Base-by-base conservation (phyloP, 163 green algal genomes). In the Coccomyxa subellipsoidea region DNA sequence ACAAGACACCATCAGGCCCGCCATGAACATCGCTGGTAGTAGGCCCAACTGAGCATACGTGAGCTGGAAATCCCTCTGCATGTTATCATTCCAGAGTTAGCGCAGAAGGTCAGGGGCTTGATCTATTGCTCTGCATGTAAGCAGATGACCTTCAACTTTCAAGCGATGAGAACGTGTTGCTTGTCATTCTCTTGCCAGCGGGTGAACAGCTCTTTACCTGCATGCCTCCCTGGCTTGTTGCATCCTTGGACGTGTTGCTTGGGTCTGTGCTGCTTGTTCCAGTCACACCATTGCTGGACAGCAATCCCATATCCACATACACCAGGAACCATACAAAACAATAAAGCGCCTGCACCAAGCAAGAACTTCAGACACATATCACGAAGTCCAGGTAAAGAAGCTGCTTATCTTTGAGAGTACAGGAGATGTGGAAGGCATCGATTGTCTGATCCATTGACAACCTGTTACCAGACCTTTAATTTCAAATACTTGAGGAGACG, bases 221-320 rank as follows among this genome's bases (percentile, higher is more conserved):
- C 12, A 66, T 23, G 25, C 36, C 38, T 7, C 38, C 75, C 38
- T 79, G 36, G 27, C 29, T 37, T 35, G 23, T 37, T 7, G 31
- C 37, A 29, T 31, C 53, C n/a, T 78, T 89, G 91, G 96, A 90
- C 31, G 96, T 96, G 72, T 93, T 94, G 0, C 76, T 85, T 9
- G 89, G 90, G 4, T 89, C 87, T 12, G 87, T 76, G 7, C 86
- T 84, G 32, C 83, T 80, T 0, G 83, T 84, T 0, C 94, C 96
- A 79, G 98, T 99, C 7, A 99, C 95, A 12, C 96, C 94, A 77
- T 98, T 99, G 86, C 91, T 96, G 38, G 92, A 89, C 37, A 98
- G 94, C 1, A 96, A 84, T 4, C 92, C 92, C 75, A 91, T 85
- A 80, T 99, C 95, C 6, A 98, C 39, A 82, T 98, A 98, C 12